Base-by-base conservation (phyloP, 768 basidiomycete genomes). In the Agrocybe chaxingu region DNA sequence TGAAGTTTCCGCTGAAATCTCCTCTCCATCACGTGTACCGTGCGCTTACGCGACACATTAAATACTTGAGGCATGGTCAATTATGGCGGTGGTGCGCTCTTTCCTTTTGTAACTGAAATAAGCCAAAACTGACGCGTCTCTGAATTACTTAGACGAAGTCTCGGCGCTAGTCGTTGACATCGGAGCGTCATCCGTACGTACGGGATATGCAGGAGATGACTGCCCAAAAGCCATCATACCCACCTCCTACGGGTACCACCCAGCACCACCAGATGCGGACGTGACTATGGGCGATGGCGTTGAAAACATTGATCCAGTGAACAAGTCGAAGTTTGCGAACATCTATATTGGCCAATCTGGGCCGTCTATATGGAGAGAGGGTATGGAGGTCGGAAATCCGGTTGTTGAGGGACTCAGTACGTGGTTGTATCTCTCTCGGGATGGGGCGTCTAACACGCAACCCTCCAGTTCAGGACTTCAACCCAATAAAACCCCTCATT, bases 201-300 rank as follows among this genome's bases (percentile, higher is more conserved):
- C 93, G 8, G 97, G 97, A 47, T 97, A 98, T 67, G 96, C 97
- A 8, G 97, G 97, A 41, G 96, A 98, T 69, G 97, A 98, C 62
- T 82, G 89, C 8, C 97, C 97, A 12, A 92, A 92, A 69, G 88
- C 90, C 12, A 84, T 98, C 54, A 82, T 96, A 55, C 89, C 97
- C 7, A 89, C 94, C 3, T 77, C 82, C 39, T 98, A 92, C 68
- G 95, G 95, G 31, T 94, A 84, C 66, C 78, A 78, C 37, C 71
- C 69, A 51, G 66, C 68, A 38, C 56, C 67, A 5, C 59, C 61
- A 38, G 74, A 82, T 53, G 70, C 62, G 18, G 84, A 86, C 57
- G 71, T 83, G 3, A 43, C 70, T 1, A 86, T 86, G 84, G 65
- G 61, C 4, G 79, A 81, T 19, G 59, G 58, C 32, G 63, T 61